Evolutionary conservation across 1,284 basidiomycete species (phyloP), one percentile per base, ranked within the genome.

Genomic region (Austroboletus niveus): DNA sequence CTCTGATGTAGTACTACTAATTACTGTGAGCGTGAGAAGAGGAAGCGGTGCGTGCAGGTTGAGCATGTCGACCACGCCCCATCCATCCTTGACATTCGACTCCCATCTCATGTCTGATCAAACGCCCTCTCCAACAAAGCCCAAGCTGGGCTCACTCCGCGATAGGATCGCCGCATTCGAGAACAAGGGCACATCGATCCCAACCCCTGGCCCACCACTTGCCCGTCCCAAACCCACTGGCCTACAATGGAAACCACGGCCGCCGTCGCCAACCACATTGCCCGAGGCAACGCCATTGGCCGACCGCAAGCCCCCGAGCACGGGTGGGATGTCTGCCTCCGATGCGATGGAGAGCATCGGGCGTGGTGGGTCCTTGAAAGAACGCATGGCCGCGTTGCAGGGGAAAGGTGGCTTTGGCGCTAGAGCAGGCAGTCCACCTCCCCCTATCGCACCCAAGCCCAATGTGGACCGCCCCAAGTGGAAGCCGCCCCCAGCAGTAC

Each of bases 331-430:
- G 86, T 90, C 86, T 24, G 89, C 89, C 7, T 81, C 81, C 20
- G 93, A 95, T 73, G 92, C 92, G 31, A 84, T 87, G 67, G 85
- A 85, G 61, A 87, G 87, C 60, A 92, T 93, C 65, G 86, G 64
- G 0, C 63, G 61, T 12, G 63, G 79, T 5, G 86, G 82, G 5
- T 90, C 88, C 54, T 72, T 97, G 57, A 93, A 87, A 72, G 94
- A 95, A 58, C 84, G 94, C 41, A 96, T 97, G 92, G 92, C 92
- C 27, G 91, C 92, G 3, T 74, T 96, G 34, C 87, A 92, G 64
- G 89, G 88, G 6, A 80, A 75, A 45, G 86, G 87, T 20, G 89
- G 77, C 10, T 94, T 94, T 64, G 89, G 89, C 20, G 79, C 35
- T 14, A 6, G 32, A 11, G 14, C 9, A 9, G 36, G 36, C 6